phyloP scores from a whole-genome alignment of 2,329 filamentous ascomycete genomes.

The Aspergillus sp. region DNA sequence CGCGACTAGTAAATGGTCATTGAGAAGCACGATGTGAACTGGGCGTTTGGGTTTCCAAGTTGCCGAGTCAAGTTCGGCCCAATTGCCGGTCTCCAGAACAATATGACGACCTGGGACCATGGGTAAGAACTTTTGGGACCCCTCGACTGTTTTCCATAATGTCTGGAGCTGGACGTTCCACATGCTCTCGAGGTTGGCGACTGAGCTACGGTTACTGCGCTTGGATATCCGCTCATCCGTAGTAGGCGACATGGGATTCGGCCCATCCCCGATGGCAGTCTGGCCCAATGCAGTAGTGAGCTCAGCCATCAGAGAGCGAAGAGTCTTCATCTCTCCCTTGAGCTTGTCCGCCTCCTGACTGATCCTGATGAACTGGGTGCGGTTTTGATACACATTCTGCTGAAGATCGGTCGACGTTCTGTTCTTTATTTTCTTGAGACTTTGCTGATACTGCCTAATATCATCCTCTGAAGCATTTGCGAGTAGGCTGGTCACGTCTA shows the following conservation, averaged over 20 bases:
- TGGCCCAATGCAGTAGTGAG: slow-evolving; percentile 69
- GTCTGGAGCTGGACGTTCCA: slow-evolving; percentile 71
- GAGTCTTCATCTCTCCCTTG: slow-evolving; percentile 89
- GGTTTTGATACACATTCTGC: slow-evolving; percentile 94
- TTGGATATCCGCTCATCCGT: slow-evolving; percentile 52
- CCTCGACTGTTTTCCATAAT: slow-evolving; percentile 95
- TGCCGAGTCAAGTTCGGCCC: slow-evolving; percentile 95
- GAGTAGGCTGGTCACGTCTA: slow-evolving; percentile 61
- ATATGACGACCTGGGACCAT: slow-evolving; percentile 90
- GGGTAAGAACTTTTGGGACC: slow-evolving; percentile 93
- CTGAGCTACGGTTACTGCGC: slow-evolving; percentile 78
- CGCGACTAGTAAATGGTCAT: slow-evolving; percentile 90
- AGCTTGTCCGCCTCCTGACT: slow-evolving; percentile 98
- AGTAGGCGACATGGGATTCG: slow-evolving; percentile 52
- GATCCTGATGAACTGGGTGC: slow-evolving; percentile 98
- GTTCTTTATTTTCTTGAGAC: slow-evolving; percentile 72
- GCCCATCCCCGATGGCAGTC: slow-evolving; percentile 49
- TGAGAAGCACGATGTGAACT: slow-evolving; percentile 88
- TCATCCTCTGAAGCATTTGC: slow-evolving; percentile 85
- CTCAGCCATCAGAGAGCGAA: slow-evolving; percentile 89
- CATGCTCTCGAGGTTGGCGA: slow-evolving; percentile 70
- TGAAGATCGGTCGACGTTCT: slow-evolving; percentile 82
- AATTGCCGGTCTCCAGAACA: slow-evolving; percentile 84
- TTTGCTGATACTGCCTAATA: slow-evolving; percentile 76
- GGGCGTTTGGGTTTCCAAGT: slow-evolving; percentile 91